These are phyloP conservation scores for Colletotrichum sp. DNA, from an alignment of 2,329 filamentous ascomycete species.

Conservation along the genomic window DNA sequence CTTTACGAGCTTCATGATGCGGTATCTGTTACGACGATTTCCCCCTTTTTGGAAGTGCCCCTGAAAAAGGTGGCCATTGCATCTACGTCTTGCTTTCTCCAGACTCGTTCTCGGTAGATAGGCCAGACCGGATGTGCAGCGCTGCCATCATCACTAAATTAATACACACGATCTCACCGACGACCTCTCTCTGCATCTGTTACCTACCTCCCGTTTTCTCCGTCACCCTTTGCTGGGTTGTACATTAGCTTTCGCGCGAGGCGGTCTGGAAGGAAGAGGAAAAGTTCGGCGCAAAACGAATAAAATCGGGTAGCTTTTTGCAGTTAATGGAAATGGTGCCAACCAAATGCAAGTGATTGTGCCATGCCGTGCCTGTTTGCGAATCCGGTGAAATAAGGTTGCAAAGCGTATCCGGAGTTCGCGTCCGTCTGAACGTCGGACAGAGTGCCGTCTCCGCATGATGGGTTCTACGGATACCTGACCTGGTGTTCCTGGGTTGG, in stretches of 20 bases:
- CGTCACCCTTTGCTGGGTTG: constrained; percentile 39
- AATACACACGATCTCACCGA: constrained; percentile 24
- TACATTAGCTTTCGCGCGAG: constrained; percentile 39
- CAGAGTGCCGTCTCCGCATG: background rate
- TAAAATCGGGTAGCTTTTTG: constrained; percentile 34
- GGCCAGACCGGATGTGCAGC: constrained; percentile 18
- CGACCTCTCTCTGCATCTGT: constrained; percentile 37
- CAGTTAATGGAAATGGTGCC: constrained; percentile 1
- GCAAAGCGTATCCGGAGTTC: background rate
- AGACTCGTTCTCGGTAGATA: constrained; percentile 21
- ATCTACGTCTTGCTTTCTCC: constrained; percentile 19
- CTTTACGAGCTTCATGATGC: constrained; percentile 22
- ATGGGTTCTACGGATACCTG: background rate
- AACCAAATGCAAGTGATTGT: background rate
- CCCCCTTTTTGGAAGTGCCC: constrained; percentile 22
- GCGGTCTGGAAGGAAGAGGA: constrained; percentile 33
- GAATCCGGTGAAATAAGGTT: background rate
- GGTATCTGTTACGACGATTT: constrained; percentile 24
- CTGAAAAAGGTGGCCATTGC: constrained; percentile 17
- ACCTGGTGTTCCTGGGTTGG: background rate
- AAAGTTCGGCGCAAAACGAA: constrained; percentile 37
- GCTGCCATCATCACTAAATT: constrained; percentile 24
- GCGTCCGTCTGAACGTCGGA: constrained; percentile 11
- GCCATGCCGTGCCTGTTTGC: background rate
- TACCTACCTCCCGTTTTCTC: constrained; percentile 32